These are phyloP conservation scores for Cordyceps fumosorosea DNA, from an alignment of 2,329 filamentous ascomycete species.

Conservation along the genomic window DNA sequence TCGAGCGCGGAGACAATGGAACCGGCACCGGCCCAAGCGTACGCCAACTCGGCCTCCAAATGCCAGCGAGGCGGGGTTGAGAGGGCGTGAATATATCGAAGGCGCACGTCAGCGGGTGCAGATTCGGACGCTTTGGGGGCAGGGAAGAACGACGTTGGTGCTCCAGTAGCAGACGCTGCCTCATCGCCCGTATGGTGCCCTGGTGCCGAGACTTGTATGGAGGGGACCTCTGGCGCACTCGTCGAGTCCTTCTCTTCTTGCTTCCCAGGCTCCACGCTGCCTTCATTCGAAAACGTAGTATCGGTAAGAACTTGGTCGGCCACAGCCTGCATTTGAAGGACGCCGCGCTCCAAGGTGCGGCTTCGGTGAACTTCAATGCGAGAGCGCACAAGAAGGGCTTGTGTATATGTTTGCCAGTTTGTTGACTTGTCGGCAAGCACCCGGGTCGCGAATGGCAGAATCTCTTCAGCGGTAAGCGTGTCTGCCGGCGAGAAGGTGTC, in stretches of 20 bases:
- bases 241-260: conserved; percentile 23
- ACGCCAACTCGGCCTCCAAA: conserved; percentile 85
- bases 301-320: conserved; percentile 94
- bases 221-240: conserved; percentile 29
- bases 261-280: conserved; percentile 22
- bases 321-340: conserved; percentile 88
- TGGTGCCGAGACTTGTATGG: conserved; percentile 38
- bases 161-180: conserved; percentile 19
- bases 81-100: conserved; percentile 79
- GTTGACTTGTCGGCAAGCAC: conserved; percentile 83
- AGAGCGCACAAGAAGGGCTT: conserved; percentile 82
- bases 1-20: conserved; percentile 85
- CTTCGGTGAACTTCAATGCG: conserved; percentile 84
- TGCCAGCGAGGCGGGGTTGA: conserved; percentile 87
- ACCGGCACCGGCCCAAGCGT: conserved; percentile 85
- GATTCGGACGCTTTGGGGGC: conserved; percentile 68
- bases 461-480: conserved; percentile 85
- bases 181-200: conserved; percentile 22
- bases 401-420: conserved; percentile 97
- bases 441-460: conserved; percentile 80
- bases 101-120: conserved; percentile 66
- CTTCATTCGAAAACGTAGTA: conserved; percentile 41
- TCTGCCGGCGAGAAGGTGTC: conserved; percentile 81
- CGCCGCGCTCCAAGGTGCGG: conserved; percentile 79
- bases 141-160: conserved; percentile 75